Conservation (phyloP, 1,284 basidiomycete species). For the Leccinum pachyderme region DNA sequence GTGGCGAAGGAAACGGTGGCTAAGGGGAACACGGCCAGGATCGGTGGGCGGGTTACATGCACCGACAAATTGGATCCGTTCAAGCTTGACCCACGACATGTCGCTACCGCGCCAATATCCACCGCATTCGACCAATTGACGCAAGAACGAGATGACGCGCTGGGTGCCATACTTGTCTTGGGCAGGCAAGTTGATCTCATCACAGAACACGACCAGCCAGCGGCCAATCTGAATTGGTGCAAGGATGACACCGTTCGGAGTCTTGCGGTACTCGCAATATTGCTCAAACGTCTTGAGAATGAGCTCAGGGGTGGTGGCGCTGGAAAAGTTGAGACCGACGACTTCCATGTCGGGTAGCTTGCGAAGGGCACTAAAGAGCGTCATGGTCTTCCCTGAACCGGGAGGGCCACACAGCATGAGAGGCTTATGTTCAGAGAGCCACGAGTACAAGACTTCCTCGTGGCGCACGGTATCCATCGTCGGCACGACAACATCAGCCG, state of each 20-base stretch:
- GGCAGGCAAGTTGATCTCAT: slow-evolving; percentile 98
- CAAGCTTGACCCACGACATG: slow-evolving; percentile 96
- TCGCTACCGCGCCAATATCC: slow-evolving; percentile 96
- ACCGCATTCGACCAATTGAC: slow-evolving; percentile 93
- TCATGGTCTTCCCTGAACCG: slow-evolving; percentile 99
- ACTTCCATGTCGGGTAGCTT: slow-evolving; percentile 99
- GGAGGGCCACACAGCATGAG: slow-evolving; percentile 98
- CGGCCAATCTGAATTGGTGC: slow-evolving; percentile 94
- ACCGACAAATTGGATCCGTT: slow-evolving; percentile 98
- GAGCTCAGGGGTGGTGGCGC: slow-evolving; percentile 96
- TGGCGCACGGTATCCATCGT: slow-evolving; percentile 99
- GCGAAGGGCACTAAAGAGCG: slow-evolving; percentile 96
- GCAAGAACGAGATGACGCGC: slow-evolving; percentile 96
- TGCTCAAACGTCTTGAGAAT: slow-evolving; percentile 99
- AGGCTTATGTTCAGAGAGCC: slow-evolving; percentile 98
- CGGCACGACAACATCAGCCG: slow-evolving; percentile 95
- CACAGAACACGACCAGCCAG: slow-evolving; percentile 99
- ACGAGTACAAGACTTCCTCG: slow-evolving; percentile 97
- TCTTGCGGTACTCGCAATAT: slow-evolving; percentile 99
- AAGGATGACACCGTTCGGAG: slow-evolving; percentile 93
- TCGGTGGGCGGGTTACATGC: slow-evolving; percentile 99
- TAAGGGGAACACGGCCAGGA: slow-evolving; percentile 97
- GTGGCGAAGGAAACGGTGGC: slow-evolving; percentile 95
- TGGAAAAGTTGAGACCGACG: slow-evolving; percentile 98
- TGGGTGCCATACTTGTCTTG: slow-evolving; percentile 99